Conservation (phyloP, 306 rosid genomes). For the Prunus salicina region DNA sequence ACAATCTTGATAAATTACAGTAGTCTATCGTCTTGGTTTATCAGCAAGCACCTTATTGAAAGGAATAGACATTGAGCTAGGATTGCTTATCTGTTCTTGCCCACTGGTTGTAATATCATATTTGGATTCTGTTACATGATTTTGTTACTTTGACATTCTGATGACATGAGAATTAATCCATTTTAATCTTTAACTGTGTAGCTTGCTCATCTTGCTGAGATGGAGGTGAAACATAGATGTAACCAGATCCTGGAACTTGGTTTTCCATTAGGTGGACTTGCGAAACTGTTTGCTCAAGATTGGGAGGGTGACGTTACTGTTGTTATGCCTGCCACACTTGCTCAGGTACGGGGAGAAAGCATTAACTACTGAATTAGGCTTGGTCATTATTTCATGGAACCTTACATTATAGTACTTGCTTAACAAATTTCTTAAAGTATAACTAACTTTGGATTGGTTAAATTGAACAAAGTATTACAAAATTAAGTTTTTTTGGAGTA, state of each 20-base stretch:
- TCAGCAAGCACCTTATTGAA: not conserved
- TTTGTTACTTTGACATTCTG: slow-evolving; percentile 3
- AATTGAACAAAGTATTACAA: not conserved
- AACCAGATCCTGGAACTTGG: slow-evolving; percentile 89
- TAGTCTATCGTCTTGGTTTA: not conserved
- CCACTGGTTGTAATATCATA: not conserved
- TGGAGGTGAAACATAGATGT: slow-evolving; percentile 98
- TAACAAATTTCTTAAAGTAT: not conserved
- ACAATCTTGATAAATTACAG: not conserved
- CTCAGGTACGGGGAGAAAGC: slow-evolving; percentile 59
- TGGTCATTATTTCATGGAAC: not conserved
- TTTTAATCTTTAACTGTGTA: slow-evolving; percentile 31
- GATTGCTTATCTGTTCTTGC: not conserved
- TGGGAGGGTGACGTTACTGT: slow-evolving; percentile 99
- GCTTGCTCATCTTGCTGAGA: slow-evolving; percentile 95
- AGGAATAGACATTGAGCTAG: not conserved
- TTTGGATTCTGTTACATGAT: slow-evolving; percentile 1
- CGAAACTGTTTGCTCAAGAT: slow-evolving; percentile 92
- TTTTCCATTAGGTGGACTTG: slow-evolving; percentile 88
- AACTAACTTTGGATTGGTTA: not conserved
- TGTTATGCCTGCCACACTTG: slow-evolving; percentile 97
- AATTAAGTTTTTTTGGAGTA: not conserved
- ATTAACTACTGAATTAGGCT: not conserved
- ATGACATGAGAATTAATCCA: slow-evolving; percentile 5
- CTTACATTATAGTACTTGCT: not conserved